A percentile compares a stretch with the other conserved stretches of the same genome.
Evolutionary conservation across 2,329 filamentous ascomycete genomes (phyloP).

Genomic region (Proliferodiscus dingleyae): DNA sequence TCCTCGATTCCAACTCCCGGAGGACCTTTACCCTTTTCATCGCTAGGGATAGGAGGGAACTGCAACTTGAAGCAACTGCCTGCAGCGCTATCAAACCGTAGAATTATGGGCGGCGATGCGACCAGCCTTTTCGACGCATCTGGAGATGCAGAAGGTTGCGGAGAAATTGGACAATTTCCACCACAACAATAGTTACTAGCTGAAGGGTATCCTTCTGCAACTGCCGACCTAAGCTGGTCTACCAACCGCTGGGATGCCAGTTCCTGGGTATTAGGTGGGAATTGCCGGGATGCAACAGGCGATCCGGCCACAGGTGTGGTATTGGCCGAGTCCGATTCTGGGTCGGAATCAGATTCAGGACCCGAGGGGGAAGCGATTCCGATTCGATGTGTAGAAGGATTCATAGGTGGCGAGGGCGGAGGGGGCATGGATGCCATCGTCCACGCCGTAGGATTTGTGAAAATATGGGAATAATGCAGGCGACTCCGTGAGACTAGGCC

Average conservation of each 20-base stretch:
- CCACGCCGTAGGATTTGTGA: conserved; percentile 2
- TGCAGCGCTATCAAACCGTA: conserved; percentile 12
- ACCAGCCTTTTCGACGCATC: conserved; percentile 5
- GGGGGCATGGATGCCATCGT: conserved; percentile 11
- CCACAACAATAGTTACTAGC: conserved; percentile 13
- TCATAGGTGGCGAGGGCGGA: conserved; percentile 8
- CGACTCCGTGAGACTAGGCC: not conserved
- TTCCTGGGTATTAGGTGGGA: conserved; percentile 1
- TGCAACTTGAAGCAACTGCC: not conserved
- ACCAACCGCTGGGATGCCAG: conserved; percentile 6
- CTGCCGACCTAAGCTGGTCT: conserved; percentile 11
- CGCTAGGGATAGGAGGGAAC: conserved; percentile 5
- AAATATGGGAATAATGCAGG: not conserved
- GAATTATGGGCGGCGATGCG: conserved; percentile 8
- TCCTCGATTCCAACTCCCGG: conserved; percentile 10
- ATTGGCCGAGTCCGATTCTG: conserved; percentile 11
- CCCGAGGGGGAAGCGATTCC: not conserved
- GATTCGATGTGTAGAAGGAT: conserved; percentile 4
- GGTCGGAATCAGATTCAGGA: conserved; percentile 8
- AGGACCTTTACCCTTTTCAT: conserved; percentile 3
- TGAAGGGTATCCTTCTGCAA: conserved; percentile 9
- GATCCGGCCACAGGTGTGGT: conserved; percentile 8
- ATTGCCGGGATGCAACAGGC: conserved; percentile 3
- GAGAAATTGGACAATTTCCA: conserved; percentile 10
- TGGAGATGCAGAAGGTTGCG: conserved; percentile 4